Evolutionary conservation across 1,284 basidiomycete genomes (phyloP), one percentile per base, ranked within the genome.

Genomic region (Mrakiaceae sp.): DNA sequence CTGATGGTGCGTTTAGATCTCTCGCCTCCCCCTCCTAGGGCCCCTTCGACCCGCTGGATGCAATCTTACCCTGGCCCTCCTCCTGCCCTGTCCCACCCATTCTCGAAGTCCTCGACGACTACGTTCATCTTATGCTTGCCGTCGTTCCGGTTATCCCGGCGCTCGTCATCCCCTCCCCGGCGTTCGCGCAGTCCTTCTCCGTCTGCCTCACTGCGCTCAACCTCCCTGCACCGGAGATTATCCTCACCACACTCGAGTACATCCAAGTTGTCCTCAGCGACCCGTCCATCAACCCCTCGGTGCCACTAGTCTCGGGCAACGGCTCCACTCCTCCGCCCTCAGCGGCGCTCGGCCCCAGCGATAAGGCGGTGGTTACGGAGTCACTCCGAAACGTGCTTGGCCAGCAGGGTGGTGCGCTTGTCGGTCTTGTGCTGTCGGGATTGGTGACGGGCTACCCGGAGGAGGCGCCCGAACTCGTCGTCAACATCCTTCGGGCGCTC

Each of bases 51-150:
- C 27, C 27, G 27, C 27, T 27, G 27, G 2, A 27, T 2, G 27
- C 27, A 27, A 27, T 4, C 3, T 40, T 27, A 44, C 46, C 27
- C 2, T 49, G 40, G 46, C 14, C 42, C 14, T 58, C 16, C 14
- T 62, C 7, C 7, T 40, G 9, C 27, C 8, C 39, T 46, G 27
- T 50, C 14, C 14, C 7, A 8, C 40, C 4, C 8, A 0, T 4
- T 52, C 40, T 53, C 14, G 7, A 71, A 96, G 96, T 97, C 48
- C 79, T 99, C 71, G 96, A 98, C 74, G 96, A 99, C 74, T 98
- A 95, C 71, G 75, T 93, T 62, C 90, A 92, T 70, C 82, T 93
- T 74, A 79, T 92, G 48, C 75, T 87, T 65, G 84, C 87, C 68
- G 79, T 92, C 71, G 75, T 87, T 54, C 81, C 86, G 61, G 78